Conservation (phyloP, 306 rosid genomes). For the Fagus crenata region DNA sequence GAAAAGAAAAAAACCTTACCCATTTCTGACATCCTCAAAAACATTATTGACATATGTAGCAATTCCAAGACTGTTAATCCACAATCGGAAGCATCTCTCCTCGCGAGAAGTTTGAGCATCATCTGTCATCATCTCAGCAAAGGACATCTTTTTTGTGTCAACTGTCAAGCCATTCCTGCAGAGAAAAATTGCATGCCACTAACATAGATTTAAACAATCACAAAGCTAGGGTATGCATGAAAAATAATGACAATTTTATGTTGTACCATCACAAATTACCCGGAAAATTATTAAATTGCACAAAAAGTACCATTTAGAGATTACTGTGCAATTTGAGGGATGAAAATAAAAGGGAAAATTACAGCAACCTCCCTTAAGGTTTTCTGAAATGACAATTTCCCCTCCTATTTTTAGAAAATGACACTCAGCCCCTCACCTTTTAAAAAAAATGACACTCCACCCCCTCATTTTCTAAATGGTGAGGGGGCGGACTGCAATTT, state of each 20-base stretch:
- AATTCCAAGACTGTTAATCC: conserved; percentile 98
- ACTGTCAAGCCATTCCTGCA: conserved; percentile 92
- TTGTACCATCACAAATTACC: neutral
- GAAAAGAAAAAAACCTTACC: conserved; percentile 52
- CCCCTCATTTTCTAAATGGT: no score
- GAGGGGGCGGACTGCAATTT: no score
- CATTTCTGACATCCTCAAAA: conserved; percentile 95
- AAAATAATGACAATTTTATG: neutral
- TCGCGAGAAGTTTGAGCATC: conserved; percentile 95
- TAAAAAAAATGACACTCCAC: no score
- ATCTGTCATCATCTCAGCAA: conserved; percentile 98
- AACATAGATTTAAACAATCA: neutral
- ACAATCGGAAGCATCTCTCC: conserved; percentile 95
- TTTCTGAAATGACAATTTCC: no score
- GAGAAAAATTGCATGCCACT: conserved; percentile 20
- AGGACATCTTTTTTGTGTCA: conserved; percentile 65
- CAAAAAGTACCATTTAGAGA: neutral
- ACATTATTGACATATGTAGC: conserved; percentile 82
- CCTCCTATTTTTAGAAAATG: no score
- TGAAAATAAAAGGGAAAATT: no score
- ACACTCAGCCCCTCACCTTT: no score
- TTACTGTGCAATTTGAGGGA: neutral
- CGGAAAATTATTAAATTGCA: neutral
- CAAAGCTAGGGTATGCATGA: neutral
- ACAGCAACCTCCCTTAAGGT: no score